Percentiles rank a stretch among this genome's conserved stretches.
Evolutionary conservation across 306 rosid species (phyloP).

Genomic region (Neltuma alba): DNA sequence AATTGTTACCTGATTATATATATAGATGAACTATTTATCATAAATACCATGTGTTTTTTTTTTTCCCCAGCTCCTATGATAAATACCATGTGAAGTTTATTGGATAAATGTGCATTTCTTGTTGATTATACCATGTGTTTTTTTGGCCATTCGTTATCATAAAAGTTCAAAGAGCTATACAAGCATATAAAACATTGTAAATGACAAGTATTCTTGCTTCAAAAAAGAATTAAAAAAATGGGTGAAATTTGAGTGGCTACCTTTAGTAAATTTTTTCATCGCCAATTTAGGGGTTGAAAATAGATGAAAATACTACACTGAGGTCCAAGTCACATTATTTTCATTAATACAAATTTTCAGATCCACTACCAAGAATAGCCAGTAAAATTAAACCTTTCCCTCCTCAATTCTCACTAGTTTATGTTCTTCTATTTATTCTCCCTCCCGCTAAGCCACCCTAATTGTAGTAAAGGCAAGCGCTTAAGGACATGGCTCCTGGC

Average conservation of each 20-base stretch:
- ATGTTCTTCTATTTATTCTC: neutral
- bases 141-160: too few species aligned
- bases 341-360: neutral
- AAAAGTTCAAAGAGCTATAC: slow-evolving; percentile 14
- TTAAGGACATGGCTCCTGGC: neutral
- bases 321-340: slow-evolving; percentile 8
- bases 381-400: neutral
- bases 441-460: neutral
- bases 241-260: neutral
- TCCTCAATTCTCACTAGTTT: neutral
- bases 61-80: too few species aligned
- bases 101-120: too few species aligned
- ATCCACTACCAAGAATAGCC: neutral
- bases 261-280: neutral
- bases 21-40: slow-evolving; percentile 16
- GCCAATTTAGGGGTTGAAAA: slow-evolving; percentile 13
- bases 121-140: too few species aligned
- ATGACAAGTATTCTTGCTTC: neutral
- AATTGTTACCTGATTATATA: slow-evolving; percentile 74
- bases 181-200: neutral
- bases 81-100: too few species aligned
- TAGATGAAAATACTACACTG: slow-evolving; percentile 4
- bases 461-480: neutral
- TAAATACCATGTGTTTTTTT: too few species aligned
- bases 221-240: slow-evolving; percentile 4